phyloP scores from a whole-genome alignment of 1,139 yeast species.

The Maudiozyma humilis region DNA sequence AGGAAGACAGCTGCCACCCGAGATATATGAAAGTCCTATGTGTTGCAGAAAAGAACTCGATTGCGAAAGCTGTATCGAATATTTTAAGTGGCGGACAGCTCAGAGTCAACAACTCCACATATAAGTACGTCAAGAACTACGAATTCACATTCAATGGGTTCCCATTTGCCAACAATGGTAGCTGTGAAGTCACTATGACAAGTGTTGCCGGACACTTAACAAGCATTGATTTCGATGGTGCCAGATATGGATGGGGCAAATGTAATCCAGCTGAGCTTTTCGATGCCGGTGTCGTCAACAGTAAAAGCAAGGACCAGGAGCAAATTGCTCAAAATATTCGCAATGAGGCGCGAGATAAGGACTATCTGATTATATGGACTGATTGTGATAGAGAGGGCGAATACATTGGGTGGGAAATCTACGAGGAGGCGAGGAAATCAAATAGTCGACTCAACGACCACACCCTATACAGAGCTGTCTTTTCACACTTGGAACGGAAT shows the following conservation, averaged over 20 bases:
- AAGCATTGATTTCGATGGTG: slow-evolving; percentile 52
- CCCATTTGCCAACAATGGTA: slow-evolving; percentile 36
- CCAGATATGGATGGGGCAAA: slow-evolving; percentile 53
- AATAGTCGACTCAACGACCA: slow-evolving; percentile 39
- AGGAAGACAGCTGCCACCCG: no score
- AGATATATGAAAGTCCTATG: slow-evolving; percentile 63
- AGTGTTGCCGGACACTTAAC: slow-evolving; percentile 83
- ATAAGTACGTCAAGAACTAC: slow-evolving; percentile 70
- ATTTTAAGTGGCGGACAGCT: slow-evolving; percentile 69
- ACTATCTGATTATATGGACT: slow-evolving; percentile 85
- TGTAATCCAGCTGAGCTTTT: slow-evolving; percentile 60
- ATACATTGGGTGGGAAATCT: slow-evolving; percentile 82
- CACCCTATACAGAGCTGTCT: slow-evolving; percentile 62
- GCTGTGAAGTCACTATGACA: slow-evolving; percentile 83
- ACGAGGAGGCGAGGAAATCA: slow-evolving; percentile 52
- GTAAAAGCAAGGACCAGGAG: slow-evolving; percentile 35
- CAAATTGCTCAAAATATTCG: slow-evolving; percentile 64
- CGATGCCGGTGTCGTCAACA: slow-evolving; percentile 53
- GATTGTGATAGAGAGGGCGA: slow-evolving; percentile 99
- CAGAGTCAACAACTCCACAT: slow-evolving; percentile 41
- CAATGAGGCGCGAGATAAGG: slow-evolving; percentile 52
- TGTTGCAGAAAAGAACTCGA: slow-evolving; percentile 96
- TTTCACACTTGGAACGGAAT: slow-evolving; percentile 73
- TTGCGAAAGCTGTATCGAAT: slow-evolving; percentile 75
- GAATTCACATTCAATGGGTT: slow-evolving; percentile 55